Evolutionary conservation across 345 rosid genomes (phyloP).

Genomic region (Dipteronia sinensis): DNA sequence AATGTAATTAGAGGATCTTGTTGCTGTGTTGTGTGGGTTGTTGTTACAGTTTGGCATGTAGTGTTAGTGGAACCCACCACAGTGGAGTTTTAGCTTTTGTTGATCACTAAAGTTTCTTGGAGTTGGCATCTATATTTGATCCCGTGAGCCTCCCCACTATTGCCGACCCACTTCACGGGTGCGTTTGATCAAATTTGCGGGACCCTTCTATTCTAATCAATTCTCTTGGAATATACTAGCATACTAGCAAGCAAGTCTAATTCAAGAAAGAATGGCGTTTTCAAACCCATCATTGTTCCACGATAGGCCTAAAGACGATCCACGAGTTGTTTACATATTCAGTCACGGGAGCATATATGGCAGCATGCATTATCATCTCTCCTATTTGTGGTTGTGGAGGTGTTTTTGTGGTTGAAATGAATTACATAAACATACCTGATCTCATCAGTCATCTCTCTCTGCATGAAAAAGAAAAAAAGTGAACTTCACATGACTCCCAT

Average conservation of each 20-base stretch:
- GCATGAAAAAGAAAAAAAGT: neutral
- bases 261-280: no score
- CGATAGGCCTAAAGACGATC: no score
- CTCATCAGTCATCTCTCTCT: neutral
- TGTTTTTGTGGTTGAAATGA: slow-evolving; percentile 2
- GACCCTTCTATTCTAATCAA: no score
- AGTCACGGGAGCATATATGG: no score
- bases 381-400: neutral
- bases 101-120: slow-evolving; percentile 19
- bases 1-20: neutral
- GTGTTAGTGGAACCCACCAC: slow-evolving; percentile 25
- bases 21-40: neutral
- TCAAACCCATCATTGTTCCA: no score
- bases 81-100: neutral
- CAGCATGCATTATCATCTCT: neutral
- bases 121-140: neutral
- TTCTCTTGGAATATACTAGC: no score
- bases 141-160: slow-evolving; percentile 48
- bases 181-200: no score
- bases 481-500: slow-evolving; percentile 22
- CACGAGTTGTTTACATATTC: no score
- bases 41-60: slow-evolving; percentile 26
- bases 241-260: no score
- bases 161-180: slow-evolving; percentile 61
- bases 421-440: no score